Evolutionary conservation across 768 basidiomycete genomes (phyloP).

Genomic region (Lactifluus echinatus): DNA sequence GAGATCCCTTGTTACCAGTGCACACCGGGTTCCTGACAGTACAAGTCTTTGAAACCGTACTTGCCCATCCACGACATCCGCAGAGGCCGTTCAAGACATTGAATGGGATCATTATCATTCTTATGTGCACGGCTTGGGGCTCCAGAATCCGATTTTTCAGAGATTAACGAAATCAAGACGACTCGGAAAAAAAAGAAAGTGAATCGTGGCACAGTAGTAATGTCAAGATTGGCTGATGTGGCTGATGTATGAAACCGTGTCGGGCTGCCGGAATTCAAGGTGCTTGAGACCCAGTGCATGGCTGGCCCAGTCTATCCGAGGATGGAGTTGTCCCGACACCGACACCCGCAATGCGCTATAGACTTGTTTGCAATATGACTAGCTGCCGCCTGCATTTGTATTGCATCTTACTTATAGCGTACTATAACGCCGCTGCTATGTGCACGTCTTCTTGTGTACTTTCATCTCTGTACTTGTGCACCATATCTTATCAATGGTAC

Average conservation of each 20-base stretch:
- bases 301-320: not conserved
- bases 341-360: too few species aligned
- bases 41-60: not conserved
- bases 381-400: not conserved
- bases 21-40: not conserved
- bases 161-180: not conserved
- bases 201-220: not conserved
- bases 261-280: too few species aligned
- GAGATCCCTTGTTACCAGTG: too few species aligned
- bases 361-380: not conserved
- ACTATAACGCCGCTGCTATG: too few species aligned
- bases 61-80: not conserved
- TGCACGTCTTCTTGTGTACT: not conserved
- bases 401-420: too few species aligned
- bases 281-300: not conserved
- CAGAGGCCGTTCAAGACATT: not conserved
- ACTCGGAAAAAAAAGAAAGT: too few species aligned
- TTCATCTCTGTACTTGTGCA: not conserved
- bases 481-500: not conserved
- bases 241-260: too few species aligned
- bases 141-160: not conserved
- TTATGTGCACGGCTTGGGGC: not conserved
- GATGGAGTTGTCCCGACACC: not conserved
- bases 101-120: not conserved
- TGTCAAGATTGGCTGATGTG: not conserved